Base-by-base conservation (phyloP, 352 stramenopile species). In the Saprolegnia diclina region DNA sequence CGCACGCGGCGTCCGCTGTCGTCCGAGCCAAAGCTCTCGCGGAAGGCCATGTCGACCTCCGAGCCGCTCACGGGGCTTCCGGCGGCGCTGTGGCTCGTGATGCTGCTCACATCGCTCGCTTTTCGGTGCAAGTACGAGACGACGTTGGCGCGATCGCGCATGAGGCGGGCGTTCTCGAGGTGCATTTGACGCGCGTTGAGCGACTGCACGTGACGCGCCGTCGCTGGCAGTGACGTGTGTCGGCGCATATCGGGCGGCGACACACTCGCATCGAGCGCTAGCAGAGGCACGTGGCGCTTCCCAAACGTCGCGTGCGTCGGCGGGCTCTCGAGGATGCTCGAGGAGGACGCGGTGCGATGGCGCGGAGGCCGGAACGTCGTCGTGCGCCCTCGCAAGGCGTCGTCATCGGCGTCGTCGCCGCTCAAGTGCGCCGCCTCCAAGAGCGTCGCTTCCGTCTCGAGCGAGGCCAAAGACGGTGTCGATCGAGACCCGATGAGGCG, bases 91-190 rank as follows among this genome's bases (percentile, higher is more conserved):
- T 77, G 88, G 10, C 80, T 76, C 16, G 82, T 76, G 16, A 93
- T 72, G 55, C 85, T 95, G 56, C 85, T 92, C 4, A 82, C 80
- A 61, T 95, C 87, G 61, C 85, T 93, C 18, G 82, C 81, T 62
- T 95, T 95, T 40, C 85, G 83, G 18, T 92, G 82, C 72, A 95
- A 81, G 67, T 95, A 95, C 71, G 87, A 89, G 38, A 95, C 67
- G 44, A 95, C 85, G n/a, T 93, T 83, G 1, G 85, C 87, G 4
- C 87, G 85, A 14, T 95, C 87, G n/a, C 87, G 85, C 22, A 93
- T 84, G 53, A 84, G 73, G 37, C 85, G 80, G n/a, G 82, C 79
- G 29, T 77, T 89, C 18, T 92, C 83, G 19, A 64, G 48, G 0
- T 53, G 73, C 55, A 18, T 64, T 45, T 52, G 54, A n/a, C 46